A percentile compares a stretch with the other conserved stretches of the same genome.
Evolutionary conservation across 116 monocot genomes (phyloP).

Genomic region (Papilionanthe hybrid): DNA sequence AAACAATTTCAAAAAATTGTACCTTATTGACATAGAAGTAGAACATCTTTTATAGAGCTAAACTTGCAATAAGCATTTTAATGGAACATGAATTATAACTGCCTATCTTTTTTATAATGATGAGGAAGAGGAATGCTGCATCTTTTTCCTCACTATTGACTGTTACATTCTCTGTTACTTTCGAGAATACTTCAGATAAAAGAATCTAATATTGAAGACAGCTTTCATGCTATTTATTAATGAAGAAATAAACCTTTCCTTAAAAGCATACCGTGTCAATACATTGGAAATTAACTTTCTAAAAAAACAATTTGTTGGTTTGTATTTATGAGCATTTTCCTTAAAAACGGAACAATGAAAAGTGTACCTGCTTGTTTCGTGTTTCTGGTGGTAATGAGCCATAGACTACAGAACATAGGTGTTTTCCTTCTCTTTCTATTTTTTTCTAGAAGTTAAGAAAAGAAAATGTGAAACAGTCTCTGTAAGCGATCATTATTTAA

Average conservation of each 20-base stretch:
- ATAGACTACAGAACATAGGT: slow-evolving; percentile 96
- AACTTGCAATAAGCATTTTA: neutral
- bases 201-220: no score
- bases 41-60: neutral
- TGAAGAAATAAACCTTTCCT: no score
- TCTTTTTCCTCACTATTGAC: no score
- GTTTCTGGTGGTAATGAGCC: slow-evolving; percentile 97
- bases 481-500: neutral
- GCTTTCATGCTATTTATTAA: no score
- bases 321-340: neutral
- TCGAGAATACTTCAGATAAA: no score
- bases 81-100: neutral
- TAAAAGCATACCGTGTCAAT: no score
- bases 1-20: neutral
- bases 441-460: slow-evolving; percentile 41
- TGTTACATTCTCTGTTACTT: no score
- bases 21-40: neutral
- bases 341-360: neutral
- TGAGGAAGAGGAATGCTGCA: no score
- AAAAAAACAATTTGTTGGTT: neutral
- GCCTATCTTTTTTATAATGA: neutral
- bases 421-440: slow-evolving; percentile 70
- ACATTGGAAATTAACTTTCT: neutral
- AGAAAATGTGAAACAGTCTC: neutral
- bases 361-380: slow-evolving; percentile 78